Conservation (phyloP, 2,329 filamentous ascomycete species). For the Arthroderma sp. region DNA sequence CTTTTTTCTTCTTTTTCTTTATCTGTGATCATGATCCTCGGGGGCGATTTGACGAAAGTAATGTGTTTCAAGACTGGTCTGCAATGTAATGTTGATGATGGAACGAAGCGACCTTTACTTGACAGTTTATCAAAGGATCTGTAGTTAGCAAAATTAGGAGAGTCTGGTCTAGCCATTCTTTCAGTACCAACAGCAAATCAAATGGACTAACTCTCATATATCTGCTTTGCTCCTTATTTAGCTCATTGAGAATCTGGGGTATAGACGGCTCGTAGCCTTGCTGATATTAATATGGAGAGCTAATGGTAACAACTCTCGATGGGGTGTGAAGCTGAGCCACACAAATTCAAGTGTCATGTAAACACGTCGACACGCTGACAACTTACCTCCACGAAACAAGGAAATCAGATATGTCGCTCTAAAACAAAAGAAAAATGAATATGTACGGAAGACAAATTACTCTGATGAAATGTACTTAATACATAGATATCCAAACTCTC, state of each 20-base stretch:
- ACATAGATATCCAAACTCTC: background rate
- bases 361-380: background rate
- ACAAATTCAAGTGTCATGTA: background rate
- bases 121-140: slow-evolving; percentile 1
- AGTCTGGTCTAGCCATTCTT: slow-evolving; percentile 5
- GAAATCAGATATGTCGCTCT: background rate
- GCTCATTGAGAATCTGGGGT: background rate
- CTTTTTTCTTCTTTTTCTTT: background rate
- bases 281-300: background rate
- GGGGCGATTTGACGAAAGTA: background rate
- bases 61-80: background rate
- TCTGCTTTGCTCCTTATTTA: background rate
- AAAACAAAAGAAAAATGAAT: background rate
- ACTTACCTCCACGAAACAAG: background rate
- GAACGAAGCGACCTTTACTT: background rate
- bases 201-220: background rate
- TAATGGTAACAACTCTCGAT: background rate
- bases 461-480: background rate
- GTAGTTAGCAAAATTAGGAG: slow-evolving; percentile 4
- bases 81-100: background rate
- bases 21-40: slow-evolving; percentile 2
- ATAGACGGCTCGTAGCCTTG: background rate
- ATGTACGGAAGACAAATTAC: background rate
- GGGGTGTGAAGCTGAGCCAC: background rate
- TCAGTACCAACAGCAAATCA: background rate